Evolutionary conservation across 75 land plant species (phyloP).

Genomic region (Selaginella tamariscina): DNA sequence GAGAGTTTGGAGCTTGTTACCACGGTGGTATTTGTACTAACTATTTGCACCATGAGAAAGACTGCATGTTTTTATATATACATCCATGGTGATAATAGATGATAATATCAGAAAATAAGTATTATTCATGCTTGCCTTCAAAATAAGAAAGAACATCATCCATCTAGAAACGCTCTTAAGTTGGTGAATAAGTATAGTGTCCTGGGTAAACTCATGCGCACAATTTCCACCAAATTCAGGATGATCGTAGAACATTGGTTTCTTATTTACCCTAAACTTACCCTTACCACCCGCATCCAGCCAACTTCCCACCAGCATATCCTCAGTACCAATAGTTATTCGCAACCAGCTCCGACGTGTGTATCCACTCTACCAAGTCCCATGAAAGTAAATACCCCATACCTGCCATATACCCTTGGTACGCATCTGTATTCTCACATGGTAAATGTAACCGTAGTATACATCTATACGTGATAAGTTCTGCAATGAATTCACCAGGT

Average conservation of each 20-base stretch:
- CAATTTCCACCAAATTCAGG: slow-evolving; percentile 34
- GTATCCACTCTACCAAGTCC: slow-evolving; percentile 68
- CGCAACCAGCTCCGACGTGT: slow-evolving; percentile 32
- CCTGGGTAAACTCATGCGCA: no score
- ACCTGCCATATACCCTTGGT: slow-evolving; percentile 56
- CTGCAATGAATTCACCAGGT: slow-evolving; percentile 31
- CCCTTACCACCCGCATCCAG: slow-evolving; percentile 37
- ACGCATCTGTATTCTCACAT: slow-evolving; percentile 39
- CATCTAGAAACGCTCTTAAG: no score
- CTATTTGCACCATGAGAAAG: no score
- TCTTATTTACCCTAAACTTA: slow-evolving; percentile 43
- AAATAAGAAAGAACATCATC: no score
- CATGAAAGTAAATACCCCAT: slow-evolving; percentile 82
- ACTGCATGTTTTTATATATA: no score
- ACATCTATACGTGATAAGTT: slow-evolving; percentile 46
- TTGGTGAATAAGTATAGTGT: no score
- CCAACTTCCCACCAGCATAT: slow-evolving; percentile 46
- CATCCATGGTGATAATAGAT: no score
- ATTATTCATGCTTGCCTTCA: no score
- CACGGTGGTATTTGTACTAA: no score
- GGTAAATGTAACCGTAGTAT: slow-evolving; percentile 69
- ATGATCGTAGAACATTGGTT: slow-evolving; percentile 64
- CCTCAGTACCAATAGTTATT: slow-evolving; percentile 49
- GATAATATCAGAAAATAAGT: no score
- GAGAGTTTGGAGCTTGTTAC: no score